phyloP scores from a whole-genome alignment of 176 grass and related monocot species.

The Avena insularis region DNA sequence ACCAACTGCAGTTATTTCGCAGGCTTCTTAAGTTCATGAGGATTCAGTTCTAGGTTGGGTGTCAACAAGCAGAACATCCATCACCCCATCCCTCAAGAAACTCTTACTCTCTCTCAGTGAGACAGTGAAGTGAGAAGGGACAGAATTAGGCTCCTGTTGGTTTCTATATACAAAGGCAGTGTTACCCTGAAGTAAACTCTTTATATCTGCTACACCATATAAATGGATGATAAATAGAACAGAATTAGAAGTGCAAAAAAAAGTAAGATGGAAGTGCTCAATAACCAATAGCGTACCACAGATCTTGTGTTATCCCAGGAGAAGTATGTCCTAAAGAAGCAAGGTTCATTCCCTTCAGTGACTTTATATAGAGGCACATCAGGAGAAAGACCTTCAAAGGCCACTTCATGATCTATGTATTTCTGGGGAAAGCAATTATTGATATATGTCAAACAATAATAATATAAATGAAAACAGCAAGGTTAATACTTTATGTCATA shows the following conservation, averaged over 20 bases:
- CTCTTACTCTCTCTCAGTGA: neutral
- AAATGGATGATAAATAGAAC: constrained; percentile 26
- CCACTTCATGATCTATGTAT: constrained; percentile 74
- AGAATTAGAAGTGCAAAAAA: constrained; percentile 15
- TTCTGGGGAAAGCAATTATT: constrained; percentile 57
- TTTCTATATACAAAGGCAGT: constrained; percentile 28
- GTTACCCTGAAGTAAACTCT: constrained; percentile 23
- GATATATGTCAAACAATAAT: constrained; percentile 23
- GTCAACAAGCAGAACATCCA: neutral
- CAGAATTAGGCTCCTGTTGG: neutral
- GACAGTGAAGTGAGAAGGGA: neutral
- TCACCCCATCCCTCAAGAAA: neutral
- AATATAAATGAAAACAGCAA: constrained; percentile 33
- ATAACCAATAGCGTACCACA: constrained; percentile 54
- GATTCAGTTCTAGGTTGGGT: neutral
- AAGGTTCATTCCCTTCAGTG: constrained; percentile 85
- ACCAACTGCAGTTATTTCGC: neutral
- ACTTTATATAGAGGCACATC: constrained; percentile 81
- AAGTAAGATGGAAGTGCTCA: constrained; percentile 28
- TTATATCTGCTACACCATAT: neutral
- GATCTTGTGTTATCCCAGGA: constrained; percentile 86
- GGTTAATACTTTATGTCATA: constrained; percentile 41
- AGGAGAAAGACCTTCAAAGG: constrained; percentile 73
- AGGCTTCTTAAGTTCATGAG: neutral
- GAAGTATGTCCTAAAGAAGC: constrained; percentile 94